phyloP scores from a whole-genome alignment of 805 yeast species.

The Diddensiella transvaalensis region DNA sequence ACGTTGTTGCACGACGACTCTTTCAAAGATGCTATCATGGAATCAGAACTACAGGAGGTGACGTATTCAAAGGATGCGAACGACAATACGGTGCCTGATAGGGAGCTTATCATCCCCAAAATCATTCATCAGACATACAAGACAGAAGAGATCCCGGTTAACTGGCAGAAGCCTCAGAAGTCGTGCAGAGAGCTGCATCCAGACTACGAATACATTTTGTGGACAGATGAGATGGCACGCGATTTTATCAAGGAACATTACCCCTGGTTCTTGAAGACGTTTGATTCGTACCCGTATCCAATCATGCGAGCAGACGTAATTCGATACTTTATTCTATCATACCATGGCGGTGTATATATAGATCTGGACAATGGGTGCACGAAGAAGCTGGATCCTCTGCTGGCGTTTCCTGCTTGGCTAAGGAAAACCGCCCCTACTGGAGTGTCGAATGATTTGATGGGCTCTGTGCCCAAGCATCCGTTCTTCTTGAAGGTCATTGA shows the following conservation, averaged over 20 bases:
- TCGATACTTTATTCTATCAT: constrained; percentile 76
- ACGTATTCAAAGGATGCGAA: constrained; percentile 34
- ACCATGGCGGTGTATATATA: constrained; percentile 86
- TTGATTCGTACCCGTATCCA: constrained; percentile 72
- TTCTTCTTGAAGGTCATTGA: constrained; percentile 71
- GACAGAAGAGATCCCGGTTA: constrained; percentile 69
- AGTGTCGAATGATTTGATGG: constrained; percentile 90
- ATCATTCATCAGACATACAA: constrained; percentile 93
- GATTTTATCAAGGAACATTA: constrained; percentile 74
- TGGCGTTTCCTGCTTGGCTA: constrained; percentile 79
- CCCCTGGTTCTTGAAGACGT: constrained; percentile 81
- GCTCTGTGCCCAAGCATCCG: constrained; percentile 81
- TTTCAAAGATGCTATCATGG: constrained; percentile 56
- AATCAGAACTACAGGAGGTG: constrained; percentile 58
- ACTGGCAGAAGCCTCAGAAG: constrained; percentile 76
- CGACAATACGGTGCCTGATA: constrained; percentile 9
- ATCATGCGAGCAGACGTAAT: constrained; percentile 90
- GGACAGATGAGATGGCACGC: constrained; percentile 86
- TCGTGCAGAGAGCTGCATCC: constrained; percentile 76
- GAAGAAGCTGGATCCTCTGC: constrained; percentile 71
- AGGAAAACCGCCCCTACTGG: constrained; percentile 89
- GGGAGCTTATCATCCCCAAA: constrained; percentile 63
- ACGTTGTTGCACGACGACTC: constrained; percentile 73
- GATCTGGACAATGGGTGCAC: constrained; percentile 89
- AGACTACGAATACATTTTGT: constrained; percentile 74